phyloP scores from a whole-genome alignment of 495 filamentous ascomycete species.

The Pseudevernia furfuracea region DNA sequence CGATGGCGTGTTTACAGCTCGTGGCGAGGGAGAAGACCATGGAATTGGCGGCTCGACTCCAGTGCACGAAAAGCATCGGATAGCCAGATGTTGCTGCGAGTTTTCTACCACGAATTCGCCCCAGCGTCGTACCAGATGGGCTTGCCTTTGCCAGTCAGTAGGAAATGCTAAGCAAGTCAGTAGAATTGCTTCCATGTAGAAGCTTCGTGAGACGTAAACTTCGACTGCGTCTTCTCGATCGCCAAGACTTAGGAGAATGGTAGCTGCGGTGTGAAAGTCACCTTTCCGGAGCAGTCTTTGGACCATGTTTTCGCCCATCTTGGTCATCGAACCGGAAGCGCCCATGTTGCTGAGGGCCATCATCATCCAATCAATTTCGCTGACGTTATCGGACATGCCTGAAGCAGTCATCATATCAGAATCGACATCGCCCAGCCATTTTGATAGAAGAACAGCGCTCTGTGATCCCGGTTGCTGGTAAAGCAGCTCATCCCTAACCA shows the following conservation, averaged over 20 bases:
- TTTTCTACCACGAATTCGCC: conserved; percentile 84
- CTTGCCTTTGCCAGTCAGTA: conserved; percentile 81
- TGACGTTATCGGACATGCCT: conserved; percentile 69
- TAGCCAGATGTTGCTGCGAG: conserved; percentile 80
- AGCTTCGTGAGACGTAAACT: conserved; percentile 86
- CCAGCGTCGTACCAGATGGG: conserved; percentile 84
- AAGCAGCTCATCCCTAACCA: conserved; percentile 78
- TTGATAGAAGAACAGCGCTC: conserved; percentile 69
- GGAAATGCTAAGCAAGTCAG: conserved; percentile 69
- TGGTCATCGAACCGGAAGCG: conserved; percentile 71
- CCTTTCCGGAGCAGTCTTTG: conserved; percentile 82
- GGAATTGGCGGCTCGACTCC: conserved; percentile 68
- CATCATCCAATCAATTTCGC: conserved; percentile 93
- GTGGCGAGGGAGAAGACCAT: conserved; percentile 62
- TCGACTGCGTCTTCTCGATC: conserved; percentile 93
- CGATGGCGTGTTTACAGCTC: conserved; percentile 44
- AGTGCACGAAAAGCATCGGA: conserved; percentile 83
- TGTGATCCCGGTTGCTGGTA: conserved; percentile 65
- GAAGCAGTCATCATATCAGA: conserved; percentile 72
- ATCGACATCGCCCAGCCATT: conserved; percentile 86
- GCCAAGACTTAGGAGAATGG: conserved; percentile 84
- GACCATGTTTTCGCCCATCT: conserved; percentile 85
- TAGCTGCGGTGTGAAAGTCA: conserved; percentile 84
- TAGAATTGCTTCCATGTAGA: conserved; percentile 83
- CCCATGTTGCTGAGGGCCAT: conserved; percentile 83